Base-by-base conservation (phyloP, 306 rosid genomes). In the Gleditsia sinensis region DNA sequence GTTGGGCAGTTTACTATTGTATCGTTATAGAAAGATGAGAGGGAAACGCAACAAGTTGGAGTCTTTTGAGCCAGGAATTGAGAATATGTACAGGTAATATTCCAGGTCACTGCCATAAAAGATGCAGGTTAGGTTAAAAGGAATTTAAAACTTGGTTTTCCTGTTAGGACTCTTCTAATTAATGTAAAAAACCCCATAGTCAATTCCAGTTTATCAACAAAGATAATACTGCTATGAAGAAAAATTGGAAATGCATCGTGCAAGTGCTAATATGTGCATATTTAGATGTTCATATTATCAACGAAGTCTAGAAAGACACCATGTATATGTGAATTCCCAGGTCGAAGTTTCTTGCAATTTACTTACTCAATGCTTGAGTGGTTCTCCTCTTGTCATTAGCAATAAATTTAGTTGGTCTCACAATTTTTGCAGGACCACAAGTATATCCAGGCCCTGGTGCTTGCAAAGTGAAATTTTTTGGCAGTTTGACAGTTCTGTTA, bases 361-460 rank as follows among this genome's bases (percentile, higher is more conserved):
- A 83, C 94, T 86, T 82, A 86, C 94, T 86, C 79, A 86, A 32
- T 74, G 91, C 91, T 82, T 86, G 94, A 56, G 91, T 84, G 64
- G 76, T 60, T 74, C 94, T 86, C 79, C 88, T 83, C 63, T 82
- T 86, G 68, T 86, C 89, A n/a, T 68, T 64, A 13, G 88, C 36
- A 34, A 84, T 6, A 81, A 80, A 89, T 75, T 71, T 80, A 42
- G 85, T 89, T 61, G 85, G 75, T 60, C 40, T 80, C 50, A 84
- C 91, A 56, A 71, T 81, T 81, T 81, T 87, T 60, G 94, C 91
- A 4, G 83, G 82, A 43, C 91, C 91, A 76, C 89, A 89, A 79
- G 91, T 83, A 74, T 86, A 89, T 56, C 91, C 89, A 39, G 89
- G 88, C 37, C 94, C 91, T 5, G 94, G 94, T 28, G 91, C 91